These are phyloP conservation scores for Helianthus tuberosus DNA, from an alignment of 129 eudicot genomes.

Conservation along the genomic window DNA sequence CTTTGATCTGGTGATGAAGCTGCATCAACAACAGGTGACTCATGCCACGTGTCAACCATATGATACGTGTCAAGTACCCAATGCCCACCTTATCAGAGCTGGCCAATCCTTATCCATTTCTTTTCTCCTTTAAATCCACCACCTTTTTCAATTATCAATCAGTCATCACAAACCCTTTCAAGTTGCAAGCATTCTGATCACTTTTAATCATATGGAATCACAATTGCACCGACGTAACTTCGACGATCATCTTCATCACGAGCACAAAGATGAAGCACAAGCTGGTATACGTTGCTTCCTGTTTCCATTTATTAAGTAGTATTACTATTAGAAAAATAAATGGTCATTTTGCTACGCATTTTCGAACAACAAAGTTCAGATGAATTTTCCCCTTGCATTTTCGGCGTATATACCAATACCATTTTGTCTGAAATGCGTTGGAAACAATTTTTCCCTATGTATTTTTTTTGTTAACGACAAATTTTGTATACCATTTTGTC, in stretches of 20 bases:
- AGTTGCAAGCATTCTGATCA: no score
- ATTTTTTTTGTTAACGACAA: no score
- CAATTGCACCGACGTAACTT: conserved; percentile 33
- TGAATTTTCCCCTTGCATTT: no score
- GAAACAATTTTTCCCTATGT: no score
- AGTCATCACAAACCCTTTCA: not conserved
- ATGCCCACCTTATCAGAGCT: not conserved
- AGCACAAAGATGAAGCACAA: conserved; percentile 35
- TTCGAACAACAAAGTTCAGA: no score
- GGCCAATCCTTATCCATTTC: conserved; percentile 24
- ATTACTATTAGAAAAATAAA: no score
- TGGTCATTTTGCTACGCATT: no score
- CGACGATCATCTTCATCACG: conserved; percentile 5
- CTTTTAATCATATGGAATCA: no score
- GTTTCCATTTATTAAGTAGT: no score
- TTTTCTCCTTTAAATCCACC: conserved; percentile 16
- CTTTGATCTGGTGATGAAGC: not conserved
- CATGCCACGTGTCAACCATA: conserved; percentile 18
- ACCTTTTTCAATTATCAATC: not conserved
- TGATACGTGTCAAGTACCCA: conserved; percentile 28
- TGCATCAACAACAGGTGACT: conserved; percentile 2
- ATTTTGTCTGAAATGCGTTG: no score
- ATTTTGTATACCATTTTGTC: no score
- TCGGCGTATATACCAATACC: no score
- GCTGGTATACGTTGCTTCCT: not conserved